Percentiles rank a stretch among this genome's conserved stretches.
Evolutionary conservation across 306 rosid species (phyloP).

Genomic region (Geum urbanum): DNA sequence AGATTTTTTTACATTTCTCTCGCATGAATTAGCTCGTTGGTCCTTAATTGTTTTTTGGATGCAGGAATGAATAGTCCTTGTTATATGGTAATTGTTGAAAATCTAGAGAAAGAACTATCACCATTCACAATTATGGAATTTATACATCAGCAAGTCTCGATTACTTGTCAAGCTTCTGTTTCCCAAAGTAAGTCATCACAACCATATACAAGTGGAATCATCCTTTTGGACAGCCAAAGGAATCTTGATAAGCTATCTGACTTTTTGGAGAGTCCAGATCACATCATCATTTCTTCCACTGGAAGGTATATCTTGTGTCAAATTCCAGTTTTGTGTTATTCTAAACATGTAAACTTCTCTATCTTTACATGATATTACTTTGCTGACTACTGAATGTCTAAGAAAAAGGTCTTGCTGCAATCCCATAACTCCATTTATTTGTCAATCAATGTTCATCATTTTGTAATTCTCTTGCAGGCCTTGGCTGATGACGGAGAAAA

Average conservation of each 20-base stretch:
- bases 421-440: no score
- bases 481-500: constrained; percentile 54
- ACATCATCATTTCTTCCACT: constrained; percentile 48
- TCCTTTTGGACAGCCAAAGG: constrained; percentile 40
- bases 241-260: constrained; percentile 35
- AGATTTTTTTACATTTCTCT: not conserved
- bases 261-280: constrained; percentile 53
- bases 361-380: not conserved
- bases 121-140: constrained; percentile 48
- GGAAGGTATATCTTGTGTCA: constrained; percentile 54
- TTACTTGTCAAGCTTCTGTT: constrained; percentile 48
- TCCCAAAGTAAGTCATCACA: constrained; percentile 43
- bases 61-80: constrained; percentile 32
- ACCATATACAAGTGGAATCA: constrained; percentile 41
- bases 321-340: not conserved
- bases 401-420: not conserved
- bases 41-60: constrained; percentile 4
- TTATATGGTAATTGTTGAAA: constrained; percentile 54
- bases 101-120: constrained; percentile 51
- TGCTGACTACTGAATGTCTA: not conserved
- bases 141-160: constrained; percentile 35
- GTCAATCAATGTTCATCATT: constrained; percentile 14
- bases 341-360: not conserved
- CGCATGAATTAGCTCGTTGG: not conserved
- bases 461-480: constrained; percentile 57